Base-by-base conservation (phyloP, 2,329 filamentous ascomycete genomes). In the Nemania sp. region DNA sequence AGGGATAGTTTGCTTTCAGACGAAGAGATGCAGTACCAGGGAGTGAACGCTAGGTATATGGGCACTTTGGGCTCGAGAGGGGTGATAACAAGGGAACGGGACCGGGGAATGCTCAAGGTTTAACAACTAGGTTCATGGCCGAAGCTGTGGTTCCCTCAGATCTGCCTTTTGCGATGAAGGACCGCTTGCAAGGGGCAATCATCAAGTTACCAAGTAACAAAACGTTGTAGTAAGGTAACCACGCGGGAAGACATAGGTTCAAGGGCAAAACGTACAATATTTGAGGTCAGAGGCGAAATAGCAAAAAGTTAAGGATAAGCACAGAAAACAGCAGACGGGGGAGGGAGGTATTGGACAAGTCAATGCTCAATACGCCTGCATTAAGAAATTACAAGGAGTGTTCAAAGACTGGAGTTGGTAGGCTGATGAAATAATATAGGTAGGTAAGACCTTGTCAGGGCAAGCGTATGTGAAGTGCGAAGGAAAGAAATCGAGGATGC, bases 71-170 rank as follows among this genome's bases (percentile, higher is more conserved):
- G 11, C 39, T 17, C 39, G 60, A 62, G 65, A 69, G 64, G 65
- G 67, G 67, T 72, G 67, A 66, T 70, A 70, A 67, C 61, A 72
- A 72, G 65, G 74, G 75, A 77, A 69, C n/a, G 68, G 66, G 71
- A 71, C 70, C 71, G 75, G 71, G 73, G 73, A 66, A 71, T 71
- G 72, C 73, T 68, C 68, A 75, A 73, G 70, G 71, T 72, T 73
- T 67, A 71, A 72, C 69, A 68, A 75, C 71, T 74, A 69, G 71
- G 71, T 68, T 71, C 63, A 11, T 60, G 66, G 67, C 65, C 66
- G 68, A 69, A 17, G 15, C 34, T 67, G 69, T 68, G 68, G 37
- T 59, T 59, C 67, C 68, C 66, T 49, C 59, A 65, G 64, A 67
- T 68, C 65, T 66, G 35, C 64, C 64, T 29, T 29, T 29, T 29